Base-by-base conservation (phyloP, 345 rosid genomes). In the Eucalyptus cloeziana region DNA sequence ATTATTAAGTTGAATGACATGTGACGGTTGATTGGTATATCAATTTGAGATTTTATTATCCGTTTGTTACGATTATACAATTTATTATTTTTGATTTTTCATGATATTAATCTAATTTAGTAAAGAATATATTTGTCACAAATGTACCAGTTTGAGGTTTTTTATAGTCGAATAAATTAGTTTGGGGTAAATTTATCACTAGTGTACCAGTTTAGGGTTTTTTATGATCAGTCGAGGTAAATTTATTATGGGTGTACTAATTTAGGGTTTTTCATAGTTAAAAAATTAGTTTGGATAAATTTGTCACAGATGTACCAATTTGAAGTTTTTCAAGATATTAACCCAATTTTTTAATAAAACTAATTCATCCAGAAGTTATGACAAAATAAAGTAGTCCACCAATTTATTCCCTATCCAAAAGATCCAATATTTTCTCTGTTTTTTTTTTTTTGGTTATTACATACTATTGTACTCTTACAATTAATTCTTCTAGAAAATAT, bases 321-420 rank as follows among this genome's bases (percentile, higher is more conserved):
- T 52, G 19, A 0, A 24, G 0, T 52, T 19, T 52, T 52, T 52
- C 10, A 1, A 0, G 4, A 0, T 52, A 19, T 19, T 52, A 52
- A 52, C 10, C 24, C 58, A 52, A 52, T 19, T 56, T 56, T 56
- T 56, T 22, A 56, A 56, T 24, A 56, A 3, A 24, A 56, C 30
- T 22, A 56, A 56, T 56, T 56, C 62, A 56, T 56, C 12, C 1
- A 3, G 12, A 56, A 56, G 12, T 24, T 56, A 24, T 56, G 30
- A 56, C 30, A 56, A 56, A 56, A 56, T 24, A 56, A 56, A 56
- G 62, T 56, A 56, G 62, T 24, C 62, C 62, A 56, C 62, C 62
- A 56, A 56, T 56, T 24, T 56, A 56, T 56, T 56, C 27, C 62
- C 30, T 24, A 56, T 56, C 62, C 62, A 56, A 56, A 56, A 22